Base-by-base conservation (phyloP, 352 stramenopile genomes). In the Phytophthora agathidicida region DNA sequence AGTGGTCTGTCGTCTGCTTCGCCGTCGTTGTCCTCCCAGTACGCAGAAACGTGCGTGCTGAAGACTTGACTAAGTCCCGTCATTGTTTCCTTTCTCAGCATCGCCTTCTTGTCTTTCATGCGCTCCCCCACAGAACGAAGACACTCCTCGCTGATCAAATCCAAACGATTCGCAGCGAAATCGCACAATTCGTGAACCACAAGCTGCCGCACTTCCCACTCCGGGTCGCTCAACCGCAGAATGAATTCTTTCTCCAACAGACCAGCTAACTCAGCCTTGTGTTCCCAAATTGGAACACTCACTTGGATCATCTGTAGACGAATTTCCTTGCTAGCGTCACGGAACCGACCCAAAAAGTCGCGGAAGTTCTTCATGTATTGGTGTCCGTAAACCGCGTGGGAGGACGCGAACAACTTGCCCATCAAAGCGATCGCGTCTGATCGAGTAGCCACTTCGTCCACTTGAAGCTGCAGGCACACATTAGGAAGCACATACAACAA, bases 61-160 rank as follows among this genome's bases (percentile, higher is more conserved):
- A 89, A 96, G 10, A 94, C 81, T 65, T 94, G 87, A 20, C 83
- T 91, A 13, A 96, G 67, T 0, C 87, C 87, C 10, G 87, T 96
- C 87, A 96, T 96, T 8, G 87, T 90, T 60, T 96, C 87, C 47
- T 94, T 96, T 13, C 87, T 69, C 20, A 94, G 32, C 0, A 75
- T 46, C 1, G 93, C 77, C 41, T 83, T 91, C 49, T 96, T 96
- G 61, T 96, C 87, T 51, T 94, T 94, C 84, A 96, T 92, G 8
- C 87, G 83, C 48, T 96, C 87, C 14, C 85, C 87, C 7, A 94
- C 80, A 41, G 85, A 69, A 3, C 78, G 76, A 3, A 96, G 70
- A 36, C 80, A 89, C 11, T 83, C 68, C 26, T 89, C 78, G 35
- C 73, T 86, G 10, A 94, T 77, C 19, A 75, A 42, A n/a, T 83